A percentile compares a stretch with the other conserved stretches of the same genome.
Conservation (phyloP, 148 eudicot genomes). For the Bassia scoparia region DNA sequence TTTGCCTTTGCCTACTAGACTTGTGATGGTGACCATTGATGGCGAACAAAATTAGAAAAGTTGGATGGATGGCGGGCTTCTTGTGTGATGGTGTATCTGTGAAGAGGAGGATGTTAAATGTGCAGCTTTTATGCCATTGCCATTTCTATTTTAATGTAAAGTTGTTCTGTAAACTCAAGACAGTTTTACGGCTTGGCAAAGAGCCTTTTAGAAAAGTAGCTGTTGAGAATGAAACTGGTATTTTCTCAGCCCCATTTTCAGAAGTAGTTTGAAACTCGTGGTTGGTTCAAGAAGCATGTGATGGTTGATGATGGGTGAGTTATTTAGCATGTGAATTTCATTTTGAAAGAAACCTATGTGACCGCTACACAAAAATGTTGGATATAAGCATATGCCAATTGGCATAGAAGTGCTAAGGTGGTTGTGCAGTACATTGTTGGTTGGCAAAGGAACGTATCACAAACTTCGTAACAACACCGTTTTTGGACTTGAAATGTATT, state of each 20-base stretch:
- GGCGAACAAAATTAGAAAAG: not conserved
- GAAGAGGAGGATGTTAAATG: not conserved
- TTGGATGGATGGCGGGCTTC: not conserved
- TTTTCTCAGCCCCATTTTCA: no score
- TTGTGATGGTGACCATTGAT: not conserved
- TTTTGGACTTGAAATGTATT: not conserved
- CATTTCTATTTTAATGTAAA: not conserved
- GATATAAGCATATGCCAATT: not conserved
- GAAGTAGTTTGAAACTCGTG: not conserved
- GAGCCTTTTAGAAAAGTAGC: slow-evolving; percentile 1
- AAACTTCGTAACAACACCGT: not conserved
- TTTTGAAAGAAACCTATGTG: not conserved
- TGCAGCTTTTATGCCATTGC: not conserved
- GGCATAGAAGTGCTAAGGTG: not conserved
- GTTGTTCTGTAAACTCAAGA: not conserved
- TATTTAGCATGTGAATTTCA: not conserved
- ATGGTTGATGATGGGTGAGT: not conserved
- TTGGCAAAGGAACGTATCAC: no score
- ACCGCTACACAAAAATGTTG: not conserved
- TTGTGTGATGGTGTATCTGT: not conserved
- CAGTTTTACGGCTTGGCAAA: not conserved
- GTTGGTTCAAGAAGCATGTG: not conserved
- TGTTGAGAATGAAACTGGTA: not conserved
- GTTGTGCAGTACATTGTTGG: not conserved
- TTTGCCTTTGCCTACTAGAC: not conserved